phyloP scores from a whole-genome alignment of 352 stramenopile species.

The Phytopythium sindhum region DNA sequence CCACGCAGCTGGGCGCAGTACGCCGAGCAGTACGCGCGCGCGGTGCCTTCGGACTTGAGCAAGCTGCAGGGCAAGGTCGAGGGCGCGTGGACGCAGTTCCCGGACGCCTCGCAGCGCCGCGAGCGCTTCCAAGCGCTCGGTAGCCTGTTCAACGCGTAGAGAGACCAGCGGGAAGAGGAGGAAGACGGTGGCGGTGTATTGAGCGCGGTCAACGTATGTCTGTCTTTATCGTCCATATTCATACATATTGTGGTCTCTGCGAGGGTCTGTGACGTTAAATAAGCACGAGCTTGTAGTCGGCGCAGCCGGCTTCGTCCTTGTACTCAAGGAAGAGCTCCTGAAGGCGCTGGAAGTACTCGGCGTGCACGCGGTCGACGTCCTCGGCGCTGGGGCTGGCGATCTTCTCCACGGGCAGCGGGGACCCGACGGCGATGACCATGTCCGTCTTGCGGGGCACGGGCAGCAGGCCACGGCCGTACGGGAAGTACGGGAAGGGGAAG shows the following conservation, averaged over 20 bases:
- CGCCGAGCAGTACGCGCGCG: conserved; percentile 46
- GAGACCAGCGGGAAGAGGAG: background rate
- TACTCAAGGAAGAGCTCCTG: conserved; percentile 62
- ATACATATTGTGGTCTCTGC: background rate
- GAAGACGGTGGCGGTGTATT: background rate
- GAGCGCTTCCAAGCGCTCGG: conserved; percentile 54
- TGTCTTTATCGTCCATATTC: background rate
- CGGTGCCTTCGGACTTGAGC: conserved; percentile 43
- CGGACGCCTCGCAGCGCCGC: conserved; percentile 47
- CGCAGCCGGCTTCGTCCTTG: conserved; percentile 72
- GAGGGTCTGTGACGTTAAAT: conserved; percentile 23
- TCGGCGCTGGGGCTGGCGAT: conserved; percentile 42
- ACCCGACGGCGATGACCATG: conserved; percentile 62
- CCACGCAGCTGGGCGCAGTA: conserved; percentile 67
- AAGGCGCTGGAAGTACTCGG: conserved; percentile 54
- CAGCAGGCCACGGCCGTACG: conserved; percentile 60
- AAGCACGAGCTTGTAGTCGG: conserved; percentile 70
- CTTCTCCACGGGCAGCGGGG: conserved; percentile 46
- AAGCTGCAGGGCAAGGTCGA: conserved; percentile 30
- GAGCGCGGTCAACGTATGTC: background rate
- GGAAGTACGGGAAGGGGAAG: conserved; percentile 79
- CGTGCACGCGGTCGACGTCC: conserved; percentile 63
- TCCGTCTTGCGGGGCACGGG: conserved; percentile 67
- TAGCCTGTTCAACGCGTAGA: conserved; percentile 19
- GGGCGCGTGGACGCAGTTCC: conserved; percentile 43